A percentile compares a stretch with the other conserved stretches of the same genome.
Conservation (phyloP, 148 eudicot genomes). For the Simmondsia chinensis region DNA sequence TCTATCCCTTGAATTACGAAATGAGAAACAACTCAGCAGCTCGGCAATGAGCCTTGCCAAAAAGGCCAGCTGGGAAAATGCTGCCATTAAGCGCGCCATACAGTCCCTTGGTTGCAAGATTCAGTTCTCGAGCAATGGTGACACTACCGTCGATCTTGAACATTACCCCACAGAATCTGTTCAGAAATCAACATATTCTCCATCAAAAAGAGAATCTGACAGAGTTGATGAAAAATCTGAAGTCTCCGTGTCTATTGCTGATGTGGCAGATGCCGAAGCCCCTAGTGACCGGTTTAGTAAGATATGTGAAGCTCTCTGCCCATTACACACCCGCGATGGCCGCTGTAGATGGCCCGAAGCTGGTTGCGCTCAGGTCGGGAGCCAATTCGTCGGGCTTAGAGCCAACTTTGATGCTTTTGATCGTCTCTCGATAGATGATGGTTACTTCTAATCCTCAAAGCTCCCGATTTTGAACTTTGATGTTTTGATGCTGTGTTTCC, state of each 20-base stretch:
- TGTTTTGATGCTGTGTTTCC: slow-evolving; percentile 13
- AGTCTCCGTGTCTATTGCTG: slow-evolving; percentile 43
- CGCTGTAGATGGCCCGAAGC: slow-evolving; percentile 85
- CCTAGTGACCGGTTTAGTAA: slow-evolving; percentile 37
- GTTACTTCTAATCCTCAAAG: slow-evolving; percentile 47
- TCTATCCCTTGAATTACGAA: slow-evolving; percentile 47
- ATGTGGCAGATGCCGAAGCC: slow-evolving; percentile 36
- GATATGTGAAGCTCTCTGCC: slow-evolving; percentile 85
- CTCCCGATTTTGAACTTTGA: slow-evolving; percentile 10
- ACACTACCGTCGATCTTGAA: slow-evolving; percentile 59
- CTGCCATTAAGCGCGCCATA: slow-evolving; percentile 77
- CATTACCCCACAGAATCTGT: slow-evolving; percentile 33
- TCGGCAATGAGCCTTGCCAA: slow-evolving; percentile 60
- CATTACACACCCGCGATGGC: slow-evolving; percentile 64
- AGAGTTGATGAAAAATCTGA: slow-evolving; percentile 53
- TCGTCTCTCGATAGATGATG: slow-evolving; percentile 69
- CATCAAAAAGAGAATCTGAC: slow-evolving; percentile 31
- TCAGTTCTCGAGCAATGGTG: slow-evolving; percentile 65
- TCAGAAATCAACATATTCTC: slow-evolving; percentile 26
- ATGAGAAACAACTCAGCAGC: slow-evolving; percentile 57
- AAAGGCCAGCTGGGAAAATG: slow-evolving; percentile 62
- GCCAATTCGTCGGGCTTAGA: slow-evolving; percentile 83
- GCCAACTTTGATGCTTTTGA: slow-evolving; percentile 98
- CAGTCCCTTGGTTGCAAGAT: slow-evolving; percentile 87
- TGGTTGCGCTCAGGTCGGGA: slow-evolving; percentile 85